Conservation (phyloP, 805 yeast genomes). For the Peterozyma xylosa region DNA sequence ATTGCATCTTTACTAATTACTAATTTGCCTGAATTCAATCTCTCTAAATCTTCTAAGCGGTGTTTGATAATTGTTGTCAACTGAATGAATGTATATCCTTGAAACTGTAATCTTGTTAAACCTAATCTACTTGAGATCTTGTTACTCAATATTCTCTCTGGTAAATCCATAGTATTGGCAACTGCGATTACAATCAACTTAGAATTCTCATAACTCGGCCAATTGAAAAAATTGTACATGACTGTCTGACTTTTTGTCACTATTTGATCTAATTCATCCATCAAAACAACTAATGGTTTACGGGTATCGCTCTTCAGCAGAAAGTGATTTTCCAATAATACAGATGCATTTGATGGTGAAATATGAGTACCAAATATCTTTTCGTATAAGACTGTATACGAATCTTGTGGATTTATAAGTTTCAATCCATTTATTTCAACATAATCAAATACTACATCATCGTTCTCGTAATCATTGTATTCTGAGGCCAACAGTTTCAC, state of each 20-base stretch:
- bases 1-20: conserved; percentile 63
- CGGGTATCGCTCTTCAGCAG: conserved; percentile 26
- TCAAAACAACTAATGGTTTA: conserved; percentile 61
- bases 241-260: conserved; percentile 77
- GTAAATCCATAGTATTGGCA: conserved; percentile 96
- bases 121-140: conserved; percentile 92
- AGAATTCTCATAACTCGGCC: conserved; percentile 86
- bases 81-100: conserved; percentile 81
- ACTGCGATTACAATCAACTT: conserved; percentile 84
- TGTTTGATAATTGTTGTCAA: conserved; percentile 66
- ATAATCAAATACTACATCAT: conserved; percentile 48
- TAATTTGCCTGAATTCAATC: conserved; percentile 29
- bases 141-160: conserved; percentile 80
- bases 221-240: conserved; percentile 92
- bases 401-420: conserved; percentile 66
- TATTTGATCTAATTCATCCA: conserved; percentile 92
- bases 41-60: conserved; percentile 48
- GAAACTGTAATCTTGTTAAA: conserved; percentile 74
- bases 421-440: conserved; percentile 90
- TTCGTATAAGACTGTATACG: conserved; percentile 81
- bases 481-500: conserved; percentile 50
- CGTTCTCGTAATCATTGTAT: conserved; percentile 16
- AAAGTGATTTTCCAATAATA: conserved; percentile 67
- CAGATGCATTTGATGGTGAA: conserved; percentile 57
- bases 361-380: conserved; percentile 55